These are phyloP conservation scores for Paspalum vaginatum DNA, from an alignment of 176 grass and related monocot species.

Conservation along the genomic window DNA sequence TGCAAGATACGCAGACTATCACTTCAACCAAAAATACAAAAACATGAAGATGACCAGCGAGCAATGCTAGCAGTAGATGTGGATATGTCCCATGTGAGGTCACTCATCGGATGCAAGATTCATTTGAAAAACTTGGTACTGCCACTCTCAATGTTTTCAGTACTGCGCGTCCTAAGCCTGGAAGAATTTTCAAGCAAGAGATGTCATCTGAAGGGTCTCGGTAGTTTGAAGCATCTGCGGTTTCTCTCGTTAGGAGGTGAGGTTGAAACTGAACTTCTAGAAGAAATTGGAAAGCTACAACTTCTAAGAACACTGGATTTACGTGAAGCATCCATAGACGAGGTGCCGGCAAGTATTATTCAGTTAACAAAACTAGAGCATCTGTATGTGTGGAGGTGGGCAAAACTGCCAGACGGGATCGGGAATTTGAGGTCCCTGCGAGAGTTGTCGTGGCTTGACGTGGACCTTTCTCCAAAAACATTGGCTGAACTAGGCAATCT, in stretches of 20 bases:
- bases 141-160: no score
- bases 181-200: no score
- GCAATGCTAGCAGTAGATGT: no score
- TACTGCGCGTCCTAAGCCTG: no score
- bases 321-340: fast-evolving
- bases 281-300: background rate
- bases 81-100: no score
- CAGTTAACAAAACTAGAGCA: background rate
- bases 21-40: no score
- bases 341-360: background rate
- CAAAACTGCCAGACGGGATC: background rate
- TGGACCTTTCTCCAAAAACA: background rate
- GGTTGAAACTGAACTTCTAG: background rate
- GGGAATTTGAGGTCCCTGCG: background rate
- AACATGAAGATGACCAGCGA: no score
- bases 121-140: no score
- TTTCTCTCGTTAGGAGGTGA: background rate
- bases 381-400: background rate
- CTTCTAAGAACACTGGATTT: background rate
- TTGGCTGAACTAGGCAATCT: background rate
- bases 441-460: background rate
- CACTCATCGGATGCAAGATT: no score
- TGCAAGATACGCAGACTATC: no score
- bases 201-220: background rate
- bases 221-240: background rate